phyloP scores from a whole-genome alignment of 305 asterid genomes.

The Solanum hybrid region DNA sequence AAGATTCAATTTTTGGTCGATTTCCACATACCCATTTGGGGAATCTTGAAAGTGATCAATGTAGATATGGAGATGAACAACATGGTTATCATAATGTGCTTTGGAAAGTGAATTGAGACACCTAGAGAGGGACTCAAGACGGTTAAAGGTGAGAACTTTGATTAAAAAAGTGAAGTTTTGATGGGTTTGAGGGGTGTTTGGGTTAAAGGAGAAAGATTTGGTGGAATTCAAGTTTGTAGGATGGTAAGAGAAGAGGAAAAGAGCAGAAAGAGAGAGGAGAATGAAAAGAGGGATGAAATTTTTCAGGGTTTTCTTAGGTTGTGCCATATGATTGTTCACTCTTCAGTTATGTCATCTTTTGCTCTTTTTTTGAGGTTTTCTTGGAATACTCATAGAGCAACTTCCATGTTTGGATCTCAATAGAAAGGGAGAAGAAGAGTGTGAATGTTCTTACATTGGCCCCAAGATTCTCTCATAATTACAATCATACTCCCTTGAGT shows the following conservation, averaged over 20 bases:
- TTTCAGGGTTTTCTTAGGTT: conserved; percentile 21
- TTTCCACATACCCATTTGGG: conserved; percentile 18
- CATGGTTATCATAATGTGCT: conserved; percentile 48
- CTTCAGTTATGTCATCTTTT: neutral
- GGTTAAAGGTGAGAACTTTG: conserved; percentile 79
- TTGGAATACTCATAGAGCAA: neutral
- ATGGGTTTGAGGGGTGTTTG: conserved; percentile 9
- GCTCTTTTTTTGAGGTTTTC: neutral
- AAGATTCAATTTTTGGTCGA: conserved; percentile 31
- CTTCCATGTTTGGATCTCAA: neutral
- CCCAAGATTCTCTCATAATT: neutral
- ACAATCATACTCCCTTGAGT: neutral
- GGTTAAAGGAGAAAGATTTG: conserved; percentile 19
- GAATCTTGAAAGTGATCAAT: conserved; percentile 42
- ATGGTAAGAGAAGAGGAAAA: conserved; percentile 31
- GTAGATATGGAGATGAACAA: conserved; percentile 44
- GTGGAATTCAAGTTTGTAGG: conserved; percentile 21
- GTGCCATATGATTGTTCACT: conserved; percentile 4
- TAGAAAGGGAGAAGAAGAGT: neutral
- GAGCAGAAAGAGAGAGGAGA: conserved; percentile 23
- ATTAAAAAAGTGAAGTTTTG: conserved; percentile 55
- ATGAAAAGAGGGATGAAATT: conserved; percentile 24
- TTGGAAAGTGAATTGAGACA: conserved; percentile 50
- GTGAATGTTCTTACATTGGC: neutral
- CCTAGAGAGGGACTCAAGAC: conserved; percentile 59